phyloP scores from a whole-genome alignment of 164 flowering plant genomes.

The Macadamia integrifolia region DNA sequence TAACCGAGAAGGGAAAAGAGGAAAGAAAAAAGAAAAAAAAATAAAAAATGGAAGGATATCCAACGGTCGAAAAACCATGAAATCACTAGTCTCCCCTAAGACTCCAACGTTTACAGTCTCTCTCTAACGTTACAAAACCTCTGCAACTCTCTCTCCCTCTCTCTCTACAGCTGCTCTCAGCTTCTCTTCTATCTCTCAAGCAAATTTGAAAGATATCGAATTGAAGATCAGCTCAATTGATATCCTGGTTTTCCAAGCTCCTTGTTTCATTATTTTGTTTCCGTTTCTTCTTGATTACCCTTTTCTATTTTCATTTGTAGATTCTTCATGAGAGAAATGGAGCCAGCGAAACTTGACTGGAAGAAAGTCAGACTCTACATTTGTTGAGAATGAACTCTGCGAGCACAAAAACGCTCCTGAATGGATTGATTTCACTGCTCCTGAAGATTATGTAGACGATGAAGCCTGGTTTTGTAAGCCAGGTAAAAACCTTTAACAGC shows the following conservation, averaged over 20 bases:
- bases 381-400: slow-evolving; percentile 52
- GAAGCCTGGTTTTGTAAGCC: slow-evolving; percentile 86
- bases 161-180: slow-evolving; percentile 2
- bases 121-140: slow-evolving; percentile 19
- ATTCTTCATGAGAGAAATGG: slow-evolving; percentile 36
- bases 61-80: slow-evolving; percentile 15
- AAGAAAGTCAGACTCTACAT: slow-evolving; percentile 52
- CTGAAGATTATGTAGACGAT: slow-evolving; percentile 42
- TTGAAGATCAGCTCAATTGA: not conserved
- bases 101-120: not conserved
- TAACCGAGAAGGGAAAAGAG: no score
- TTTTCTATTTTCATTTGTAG: slow-evolving; percentile 1
- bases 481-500: slow-evolving; percentile 28
- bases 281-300: not conserved
- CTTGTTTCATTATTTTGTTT: not conserved
- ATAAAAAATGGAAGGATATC: slow-evolving; percentile 3
- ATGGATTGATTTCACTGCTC: slow-evolving; percentile 71
- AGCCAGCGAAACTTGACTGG: slow-evolving; percentile 89
- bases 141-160: not conserved
- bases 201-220: not conserved
- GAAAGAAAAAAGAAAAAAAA: no score
- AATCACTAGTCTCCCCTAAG: not conserved
- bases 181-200: not conserved
- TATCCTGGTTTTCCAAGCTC: not conserved
- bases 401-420: slow-evolving; percentile 86